These are phyloP conservation scores for Rhodotorula sp. DNA, from an alignment of 1,284 basidiomycete species.

Conservation along the genomic window DNA sequence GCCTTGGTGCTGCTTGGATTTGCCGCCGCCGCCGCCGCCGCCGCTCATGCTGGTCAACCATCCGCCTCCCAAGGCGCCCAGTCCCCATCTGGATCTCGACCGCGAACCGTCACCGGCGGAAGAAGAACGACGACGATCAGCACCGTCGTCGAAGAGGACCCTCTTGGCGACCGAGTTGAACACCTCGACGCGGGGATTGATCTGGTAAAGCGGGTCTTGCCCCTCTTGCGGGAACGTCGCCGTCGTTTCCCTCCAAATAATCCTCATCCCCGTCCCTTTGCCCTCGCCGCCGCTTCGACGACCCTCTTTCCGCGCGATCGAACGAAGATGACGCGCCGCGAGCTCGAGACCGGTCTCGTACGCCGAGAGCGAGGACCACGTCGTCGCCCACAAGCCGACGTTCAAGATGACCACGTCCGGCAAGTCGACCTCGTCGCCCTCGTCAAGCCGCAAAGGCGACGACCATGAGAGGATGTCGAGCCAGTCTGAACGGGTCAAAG, in stretches of 20 bases:
- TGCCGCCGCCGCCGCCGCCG: not conserved
- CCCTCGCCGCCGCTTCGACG: not conserved
- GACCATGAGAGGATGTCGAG: conserved; percentile 4
- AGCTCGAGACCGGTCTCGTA: conserved; percentile 1
- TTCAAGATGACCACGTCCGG: conserved; percentile 20
- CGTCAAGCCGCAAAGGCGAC: not conserved
- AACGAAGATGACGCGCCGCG: not conserved
- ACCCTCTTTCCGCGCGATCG: not conserved
- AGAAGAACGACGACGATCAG: not conserved
- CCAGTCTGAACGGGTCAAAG: not conserved
- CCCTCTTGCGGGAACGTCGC: not conserved
- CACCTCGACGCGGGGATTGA: conserved; percentile 14
- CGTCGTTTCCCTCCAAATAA: conserved; percentile 18
- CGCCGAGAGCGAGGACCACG: not conserved
- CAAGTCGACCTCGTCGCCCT: not conserved
- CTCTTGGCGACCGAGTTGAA: conserved; percentile 6
- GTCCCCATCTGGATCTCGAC: no score
- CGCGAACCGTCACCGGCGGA: not conserved
- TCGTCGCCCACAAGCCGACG: conserved; percentile 8
- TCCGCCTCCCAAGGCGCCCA: no score
- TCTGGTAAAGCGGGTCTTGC: conserved; percentile 10
- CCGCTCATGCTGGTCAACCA: no score
- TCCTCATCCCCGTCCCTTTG: not conserved
- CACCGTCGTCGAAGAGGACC: not conserved
- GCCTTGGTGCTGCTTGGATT: not conserved